Evolutionary conservation across 805 yeast genomes (phyloP).

Genomic region (Kregervanrija pseudodelftensis): DNA sequence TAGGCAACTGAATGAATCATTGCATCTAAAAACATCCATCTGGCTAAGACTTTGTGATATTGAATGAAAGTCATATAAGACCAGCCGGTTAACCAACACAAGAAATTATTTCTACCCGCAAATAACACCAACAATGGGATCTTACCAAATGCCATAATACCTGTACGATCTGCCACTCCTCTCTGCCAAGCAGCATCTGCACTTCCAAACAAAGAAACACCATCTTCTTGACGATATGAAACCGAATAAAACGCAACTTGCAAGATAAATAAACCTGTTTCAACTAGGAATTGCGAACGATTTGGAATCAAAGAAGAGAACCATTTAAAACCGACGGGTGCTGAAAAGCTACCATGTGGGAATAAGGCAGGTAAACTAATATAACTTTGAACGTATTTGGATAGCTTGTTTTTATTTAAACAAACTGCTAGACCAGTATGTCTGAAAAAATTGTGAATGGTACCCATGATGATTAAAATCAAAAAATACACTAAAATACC

Average conservation of each 20-base stretch:
- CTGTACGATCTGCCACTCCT: slow-evolving; percentile 28
- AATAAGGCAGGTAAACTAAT: slow-evolving; percentile 34
- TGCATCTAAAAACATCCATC: slow-evolving; percentile 35
- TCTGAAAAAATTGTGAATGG: slow-evolving; percentile 26
- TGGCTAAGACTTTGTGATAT: slow-evolving; percentile 62
- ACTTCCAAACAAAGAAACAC: slow-evolving; percentile 19
- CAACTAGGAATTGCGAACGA: slow-evolving; percentile 7
- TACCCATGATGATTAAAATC: slow-evolving; percentile 30
- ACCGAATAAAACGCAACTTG: slow-evolving; percentile 8
- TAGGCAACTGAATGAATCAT: slow-evolving; percentile 34
- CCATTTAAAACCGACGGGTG: slow-evolving; percentile 11
- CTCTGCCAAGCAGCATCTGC: slow-evolving; percentile 26
- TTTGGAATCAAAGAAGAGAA: slow-evolving; percentile 10
- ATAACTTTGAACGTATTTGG: slow-evolving; percentile 22
- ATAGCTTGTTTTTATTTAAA: slow-evolving; percentile 1
- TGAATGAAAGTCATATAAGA: slow-evolving; percentile 36
- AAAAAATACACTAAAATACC: slow-evolving; percentile 33
- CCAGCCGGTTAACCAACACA: slow-evolving; percentile 38
- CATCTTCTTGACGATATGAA: slow-evolving; percentile 6
- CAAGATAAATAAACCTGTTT: slow-evolving; percentile 3
- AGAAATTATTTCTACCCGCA: slow-evolving; percentile 40
- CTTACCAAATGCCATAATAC: slow-evolving; percentile 30
- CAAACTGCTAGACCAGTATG: slow-evolving; percentile 25
- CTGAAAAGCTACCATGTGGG: slow-evolving; percentile 16
- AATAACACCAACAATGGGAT: slow-evolving; percentile 37